Evolutionary conservation across 73 alveolate species (phyloP).

Genomic region (Tetrahymena thermophila): DNA sequence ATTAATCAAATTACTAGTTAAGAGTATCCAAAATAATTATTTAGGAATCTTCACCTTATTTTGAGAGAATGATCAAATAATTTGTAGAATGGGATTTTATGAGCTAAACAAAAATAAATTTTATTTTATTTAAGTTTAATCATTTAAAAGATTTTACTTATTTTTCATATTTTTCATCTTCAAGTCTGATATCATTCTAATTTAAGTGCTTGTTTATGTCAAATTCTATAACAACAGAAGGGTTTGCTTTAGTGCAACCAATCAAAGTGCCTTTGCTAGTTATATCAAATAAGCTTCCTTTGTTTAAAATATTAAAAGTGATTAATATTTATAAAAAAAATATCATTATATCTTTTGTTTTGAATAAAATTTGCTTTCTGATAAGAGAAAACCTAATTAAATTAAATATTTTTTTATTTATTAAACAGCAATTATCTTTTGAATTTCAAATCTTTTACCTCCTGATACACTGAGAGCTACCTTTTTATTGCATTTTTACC

Average conservation of each 20-base stretch:
- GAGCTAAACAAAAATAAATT: background rate
- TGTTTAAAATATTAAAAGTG: background rate
- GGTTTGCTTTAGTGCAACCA: background rate
- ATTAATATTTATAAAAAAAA: too few relatives aligned
- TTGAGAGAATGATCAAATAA: background rate
- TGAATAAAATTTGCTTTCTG: background rate
- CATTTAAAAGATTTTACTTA: background rate
- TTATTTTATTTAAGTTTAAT: background rate
- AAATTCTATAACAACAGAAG: background rate
- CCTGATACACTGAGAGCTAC: background rate
- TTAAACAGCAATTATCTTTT: background rate
- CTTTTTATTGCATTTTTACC: background rate
- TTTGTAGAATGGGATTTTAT: background rate
- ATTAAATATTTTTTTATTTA: background rate
- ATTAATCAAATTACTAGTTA: background rate
- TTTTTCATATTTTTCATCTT: background rate
- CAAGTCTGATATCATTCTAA: background rate
- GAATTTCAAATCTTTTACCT: background rate
- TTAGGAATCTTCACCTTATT: background rate
- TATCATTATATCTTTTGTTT: background rate
- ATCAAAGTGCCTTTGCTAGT: background rate
- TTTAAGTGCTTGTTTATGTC: background rate
- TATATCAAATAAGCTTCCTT: background rate
- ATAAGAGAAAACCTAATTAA: background rate
- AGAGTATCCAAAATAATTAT: background rate